phyloP scores from a whole-genome alignment of 1,139 yeast species.

The Lodderomyces oxycetoniae region DNA sequence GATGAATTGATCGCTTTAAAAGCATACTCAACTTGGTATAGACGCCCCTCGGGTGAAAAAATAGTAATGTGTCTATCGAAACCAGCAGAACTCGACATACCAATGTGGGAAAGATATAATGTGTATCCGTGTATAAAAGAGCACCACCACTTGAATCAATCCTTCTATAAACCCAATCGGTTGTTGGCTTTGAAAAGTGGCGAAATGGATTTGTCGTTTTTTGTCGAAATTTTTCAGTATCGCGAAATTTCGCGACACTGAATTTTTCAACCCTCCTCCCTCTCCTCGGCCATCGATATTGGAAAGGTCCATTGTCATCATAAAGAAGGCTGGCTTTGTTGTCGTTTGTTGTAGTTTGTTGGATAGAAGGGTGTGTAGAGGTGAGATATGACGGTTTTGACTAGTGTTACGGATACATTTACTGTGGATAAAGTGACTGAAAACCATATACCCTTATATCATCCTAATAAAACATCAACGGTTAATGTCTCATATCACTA shows the following conservation, averaged over 20 bases:
- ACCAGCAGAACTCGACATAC: constrained; percentile 66
- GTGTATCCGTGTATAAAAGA: no score
- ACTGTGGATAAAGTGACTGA: constrained; percentile 54
- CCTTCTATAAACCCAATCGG: neutral
- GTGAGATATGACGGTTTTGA: constrained; percentile 18
- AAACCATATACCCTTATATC: constrained; percentile 56
- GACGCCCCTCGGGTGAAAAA: constrained; percentile 96
- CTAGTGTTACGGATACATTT: constrained; percentile 31
- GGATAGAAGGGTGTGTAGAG: neutral
- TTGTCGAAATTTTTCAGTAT: no score
- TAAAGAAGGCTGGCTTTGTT: no score
- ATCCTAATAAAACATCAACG: constrained; percentile 28
- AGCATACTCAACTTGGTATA: constrained; percentile 96
- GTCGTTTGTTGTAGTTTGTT: neutral
- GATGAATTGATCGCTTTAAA: constrained; percentile 95
- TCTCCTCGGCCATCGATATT: no score
- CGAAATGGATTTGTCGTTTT: no score
- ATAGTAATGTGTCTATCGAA: constrained; percentile 98
- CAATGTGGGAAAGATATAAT: neutral
- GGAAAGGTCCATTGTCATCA: no score
- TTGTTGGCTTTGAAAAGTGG: neutral
- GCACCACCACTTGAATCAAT: no score
- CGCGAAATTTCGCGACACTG: no score
- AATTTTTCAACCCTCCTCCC: no score
- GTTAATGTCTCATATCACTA: constrained; percentile 77